Evolutionary conservation across 148 eudicot genomes (phyloP).

Genomic region (Chenopodium quinoa): DNA sequence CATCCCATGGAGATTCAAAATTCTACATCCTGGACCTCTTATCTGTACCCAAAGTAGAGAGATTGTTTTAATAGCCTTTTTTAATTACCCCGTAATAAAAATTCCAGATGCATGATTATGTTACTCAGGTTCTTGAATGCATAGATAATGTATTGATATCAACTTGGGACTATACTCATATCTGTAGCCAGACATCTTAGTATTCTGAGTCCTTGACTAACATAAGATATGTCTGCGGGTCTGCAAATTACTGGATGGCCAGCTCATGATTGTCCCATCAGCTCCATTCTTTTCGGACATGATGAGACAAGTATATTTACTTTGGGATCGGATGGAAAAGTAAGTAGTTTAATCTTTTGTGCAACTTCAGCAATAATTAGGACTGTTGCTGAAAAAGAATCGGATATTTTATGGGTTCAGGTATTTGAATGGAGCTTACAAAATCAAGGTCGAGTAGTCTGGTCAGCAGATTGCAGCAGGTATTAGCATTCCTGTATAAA

Average conservation of each 20-base stretch:
- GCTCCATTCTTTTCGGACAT: slow-evolving; percentile 84
- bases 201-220: slow-evolving; percentile 8
- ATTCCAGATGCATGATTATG: background rate
- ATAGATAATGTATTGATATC: slow-evolving; percentile 4
- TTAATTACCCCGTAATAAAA: background rate
- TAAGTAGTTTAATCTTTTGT: slow-evolving; percentile 33
- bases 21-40: background rate
- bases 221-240: slow-evolving; percentile 84
- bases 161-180: background rate
- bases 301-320: slow-evolving; percentile 94
- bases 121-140: slow-evolving; percentile 1
- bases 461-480: slow-evolving; percentile 97
- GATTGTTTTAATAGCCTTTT: background rate
- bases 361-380: background rate
- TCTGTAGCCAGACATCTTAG: slow-evolving; percentile 14
- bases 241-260: slow-evolving; percentile 98
- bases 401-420: slow-evolving; percentile 36
- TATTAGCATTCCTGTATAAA: slow-evolving; percentile 22
- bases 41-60: background rate
- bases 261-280: slow-evolving; percentile 90
- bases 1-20: background rate
- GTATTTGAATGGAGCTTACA: slow-evolving; percentile 97
- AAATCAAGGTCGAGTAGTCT: slow-evolving; percentile 82
- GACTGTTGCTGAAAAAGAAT: slow-evolving; percentile 23
- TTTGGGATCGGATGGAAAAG: slow-evolving; percentile 92